A percentile compares a stretch with the other conserved stretches of the same genome.
These are phyloP conservation scores for Penicilliopsis zonata DNA, from an alignment of 495 filamentous ascomycete genomes.

Conservation along the genomic window DNA sequence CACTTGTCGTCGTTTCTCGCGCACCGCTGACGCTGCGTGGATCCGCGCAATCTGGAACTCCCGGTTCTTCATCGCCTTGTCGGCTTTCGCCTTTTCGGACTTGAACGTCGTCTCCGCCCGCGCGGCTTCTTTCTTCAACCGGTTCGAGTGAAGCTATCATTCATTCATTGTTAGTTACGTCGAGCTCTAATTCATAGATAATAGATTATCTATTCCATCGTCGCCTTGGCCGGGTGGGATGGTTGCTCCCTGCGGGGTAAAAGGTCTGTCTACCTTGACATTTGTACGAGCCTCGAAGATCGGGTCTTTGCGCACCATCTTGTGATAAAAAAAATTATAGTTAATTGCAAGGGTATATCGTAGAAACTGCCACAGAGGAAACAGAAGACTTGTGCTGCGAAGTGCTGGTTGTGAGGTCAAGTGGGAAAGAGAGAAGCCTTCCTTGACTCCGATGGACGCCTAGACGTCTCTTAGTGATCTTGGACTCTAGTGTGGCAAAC, in stretches of 20 bases:
- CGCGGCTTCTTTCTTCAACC: constrained; percentile 34
- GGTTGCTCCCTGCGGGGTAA: not conserved
- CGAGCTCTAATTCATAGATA: not conserved
- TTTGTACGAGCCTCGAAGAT: constrained; percentile 40
- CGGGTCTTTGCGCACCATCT: constrained; percentile 36
- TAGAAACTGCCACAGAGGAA: constrained; percentile 2
- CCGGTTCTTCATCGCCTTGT: constrained; percentile 36
- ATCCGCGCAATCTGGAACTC: constrained; percentile 40
- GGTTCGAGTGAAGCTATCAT: constrained; percentile 32
- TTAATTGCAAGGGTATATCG: no score
- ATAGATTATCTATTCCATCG: constrained; percentile 1
- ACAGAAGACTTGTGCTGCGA: no score
- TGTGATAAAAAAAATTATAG: constrained; percentile 7
- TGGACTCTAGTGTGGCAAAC: no score
- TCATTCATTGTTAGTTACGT: not conserved
- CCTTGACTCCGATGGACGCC: no score
- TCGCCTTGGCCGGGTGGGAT: no score
- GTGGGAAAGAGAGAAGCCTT: no score
- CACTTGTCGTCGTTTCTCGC: constrained; percentile 35
- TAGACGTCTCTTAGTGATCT: no score
- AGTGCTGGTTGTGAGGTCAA: no score
- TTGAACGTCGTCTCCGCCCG: constrained; percentile 36
- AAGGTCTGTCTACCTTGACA: constrained; percentile 25
- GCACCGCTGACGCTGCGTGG: constrained; percentile 34
- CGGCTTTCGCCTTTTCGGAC: constrained; percentile 36